Percentiles rank a stretch among this genome's conserved stretches.
Conservation (phyloP, 1,284 basidiomycete species). For the Irpex sp. region DNA sequence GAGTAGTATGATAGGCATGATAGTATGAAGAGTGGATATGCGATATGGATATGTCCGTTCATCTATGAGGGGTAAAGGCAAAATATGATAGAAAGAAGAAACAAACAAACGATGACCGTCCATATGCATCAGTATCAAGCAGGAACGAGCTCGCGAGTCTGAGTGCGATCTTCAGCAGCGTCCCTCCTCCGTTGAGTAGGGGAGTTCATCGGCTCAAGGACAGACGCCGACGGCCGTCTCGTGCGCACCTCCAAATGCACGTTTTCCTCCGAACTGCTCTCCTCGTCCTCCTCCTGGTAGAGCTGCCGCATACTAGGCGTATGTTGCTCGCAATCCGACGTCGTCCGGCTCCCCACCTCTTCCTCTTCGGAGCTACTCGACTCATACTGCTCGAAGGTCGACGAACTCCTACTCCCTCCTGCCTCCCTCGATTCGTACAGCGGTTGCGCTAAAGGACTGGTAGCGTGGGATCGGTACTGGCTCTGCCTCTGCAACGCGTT, state of each 20-base stretch:
- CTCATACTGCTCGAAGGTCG: constrained; percentile 13
- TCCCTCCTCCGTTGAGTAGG: constrained; percentile 11
- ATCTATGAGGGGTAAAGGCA: not conserved
- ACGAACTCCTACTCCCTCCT: constrained; percentile 5
- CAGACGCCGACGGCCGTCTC: constrained; percentile 24
- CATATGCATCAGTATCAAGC: not conserved
- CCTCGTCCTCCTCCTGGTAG: constrained; percentile 34
- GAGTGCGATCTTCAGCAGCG: not conserved
- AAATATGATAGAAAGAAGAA: not conserved
- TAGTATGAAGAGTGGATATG: not conserved
- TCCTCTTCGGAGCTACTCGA: not conserved
- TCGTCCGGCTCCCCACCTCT: constrained; percentile 6
- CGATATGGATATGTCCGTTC: not conserved
- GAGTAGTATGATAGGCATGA: not conserved
- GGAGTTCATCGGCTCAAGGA: constrained; percentile 12
- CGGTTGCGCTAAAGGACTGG: constrained; percentile 38
- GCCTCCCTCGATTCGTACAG: constrained; percentile 16
- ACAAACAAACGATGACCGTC: constrained; percentile 5
- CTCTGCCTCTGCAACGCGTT: constrained; percentile 11
- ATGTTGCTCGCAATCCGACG: constrained; percentile 15
- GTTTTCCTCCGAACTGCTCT: constrained; percentile 21
- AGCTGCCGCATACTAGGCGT: constrained; percentile 28
- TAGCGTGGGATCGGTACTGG: constrained; percentile 27
- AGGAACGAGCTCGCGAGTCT: too few relatives aligned
- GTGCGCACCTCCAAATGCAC: constrained; percentile 27